phyloP scores from a whole-genome alignment of 2,329 filamentous ascomycete genomes.

The Thermomyces lanuginosus region DNA sequence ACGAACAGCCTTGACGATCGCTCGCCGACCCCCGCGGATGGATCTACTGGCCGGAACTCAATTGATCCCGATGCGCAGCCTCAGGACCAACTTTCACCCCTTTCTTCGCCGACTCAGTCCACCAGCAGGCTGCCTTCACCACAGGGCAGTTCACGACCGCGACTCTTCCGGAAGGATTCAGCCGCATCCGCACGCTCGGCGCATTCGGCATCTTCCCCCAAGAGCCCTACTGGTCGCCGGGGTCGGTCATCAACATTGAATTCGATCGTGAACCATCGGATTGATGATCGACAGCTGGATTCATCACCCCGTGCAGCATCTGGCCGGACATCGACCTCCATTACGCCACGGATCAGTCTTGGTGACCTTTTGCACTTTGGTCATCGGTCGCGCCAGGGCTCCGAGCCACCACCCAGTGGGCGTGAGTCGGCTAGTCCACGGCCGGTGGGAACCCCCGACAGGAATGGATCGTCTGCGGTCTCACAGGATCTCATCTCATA shows the following conservation, averaged over 20 bases:
- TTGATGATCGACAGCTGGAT: slow-evolving; percentile 45
- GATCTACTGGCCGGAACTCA: slow-evolving; percentile 7
- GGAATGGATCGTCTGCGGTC: slow-evolving; percentile 68
- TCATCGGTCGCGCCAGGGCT: slow-evolving; percentile 62
- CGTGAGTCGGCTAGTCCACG: slow-evolving; percentile 32
- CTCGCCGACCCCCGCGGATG: slow-evolving; percentile 5
- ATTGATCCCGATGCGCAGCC: slow-evolving; percentile 14
- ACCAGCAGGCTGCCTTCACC: slow-evolving; percentile 32
- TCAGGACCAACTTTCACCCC: slow-evolving; percentile 22
- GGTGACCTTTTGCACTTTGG: slow-evolving; percentile 69
- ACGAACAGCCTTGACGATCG: slow-evolving; percentile 12
- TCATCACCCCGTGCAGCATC: slow-evolving; percentile 44
- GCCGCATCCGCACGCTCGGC: slow-evolving; percentile 50
- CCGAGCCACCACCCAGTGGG: slow-evolving; percentile 54
- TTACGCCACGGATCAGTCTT: slow-evolving; percentile 75
- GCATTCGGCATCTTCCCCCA: slow-evolving; percentile 36
- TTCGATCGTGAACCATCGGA: slow-evolving; percentile 57
- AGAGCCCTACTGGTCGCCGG: slow-evolving; percentile 40
- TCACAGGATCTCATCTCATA: slow-evolving; percentile 52
- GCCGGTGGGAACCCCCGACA: slow-evolving; percentile 55
- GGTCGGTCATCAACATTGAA: slow-evolving; percentile 81
- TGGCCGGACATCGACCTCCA: slow-evolving; percentile 63
- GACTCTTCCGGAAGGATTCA: slow-evolving; percentile 44
- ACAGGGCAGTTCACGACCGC: slow-evolving; percentile 22
- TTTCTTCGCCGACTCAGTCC: slow-evolving; percentile 36